Base-by-base conservation (phyloP, 768 basidiomycete species). In the Collybia sordida region DNA sequence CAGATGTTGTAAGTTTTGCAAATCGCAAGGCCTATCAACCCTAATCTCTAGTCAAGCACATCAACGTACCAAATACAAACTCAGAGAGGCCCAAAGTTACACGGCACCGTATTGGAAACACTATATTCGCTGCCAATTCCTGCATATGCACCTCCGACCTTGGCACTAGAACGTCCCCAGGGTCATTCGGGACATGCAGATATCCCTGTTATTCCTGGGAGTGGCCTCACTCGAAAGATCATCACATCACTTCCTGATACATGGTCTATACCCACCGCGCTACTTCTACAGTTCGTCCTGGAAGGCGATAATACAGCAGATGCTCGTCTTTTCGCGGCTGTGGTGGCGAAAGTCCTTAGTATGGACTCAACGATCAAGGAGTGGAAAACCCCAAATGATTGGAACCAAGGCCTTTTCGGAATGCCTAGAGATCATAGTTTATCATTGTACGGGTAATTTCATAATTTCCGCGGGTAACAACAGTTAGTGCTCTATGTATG, bases 291-390 rank as follows among this genome's bases (percentile, higher is more conserved):
- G 41, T 93, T 89, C 60, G 89, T 83, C 9, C 72, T 88, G 50
- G 90, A 93, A 61, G 90, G 91, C 1, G 91, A 93, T 63, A 93
- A 93, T 58, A 74, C 85, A 50, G 72, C 63, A 15, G 90, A 93
- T 63, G 90, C 90, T 0, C 71, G 73, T 17, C 60, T 83, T 28
- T 71, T 89, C 36, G 86, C 88, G 3, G 68, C 71, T 4, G 80
- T 77, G 22, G 72, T 77, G 6, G 69, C 73, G 36, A 82, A 77
- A 53, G 72, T 78, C 3, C 45, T 87, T 24, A 73, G 66, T 2
- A 53, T 69, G 15, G 71, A 78, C 36, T 47, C 60, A 24, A 21
- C 44, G 36, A 31, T 31, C 31, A 35, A 47, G 48, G 60, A 71
- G 56, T 88, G 86, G 87, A 79, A 61, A 54, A 74, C 85, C 58